Base-by-base conservation (phyloP, 768 basidiomycete species). In the Mycena sanguinolenta region DNA sequence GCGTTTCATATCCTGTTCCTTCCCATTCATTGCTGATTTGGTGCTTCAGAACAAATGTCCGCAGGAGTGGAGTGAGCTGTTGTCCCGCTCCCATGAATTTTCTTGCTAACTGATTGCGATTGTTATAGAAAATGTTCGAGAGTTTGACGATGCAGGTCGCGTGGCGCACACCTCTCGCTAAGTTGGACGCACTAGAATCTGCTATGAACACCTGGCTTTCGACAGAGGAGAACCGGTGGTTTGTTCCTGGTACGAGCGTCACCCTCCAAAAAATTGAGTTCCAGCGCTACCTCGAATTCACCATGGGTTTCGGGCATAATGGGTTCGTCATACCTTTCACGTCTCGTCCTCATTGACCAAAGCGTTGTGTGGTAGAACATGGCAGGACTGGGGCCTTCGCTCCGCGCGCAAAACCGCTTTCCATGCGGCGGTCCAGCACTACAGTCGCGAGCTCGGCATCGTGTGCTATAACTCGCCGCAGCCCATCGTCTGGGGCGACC, bases 141-240 rank as follows among this genome's bases (percentile, higher is more conserved):
- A 85, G 79, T 63, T 76, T 91, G 57, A 89, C 88, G 10, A 86
- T 94, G 84, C 91, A 93, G 76, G 84, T 95, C 28, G 88, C 89
- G 21, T 95, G 93, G 92, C 86, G 86, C 14, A 95, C 93, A 3
- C 90, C 93, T 2, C 78, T 92, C 34, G 86, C 85, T 53, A 94
- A 92, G 78, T 78, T 95, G 0, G 93, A 95, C 73, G 85, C 84
- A 28, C 85, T 95, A 7, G 91, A 93, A 76, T 84, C 85, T 64
- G 82, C 81, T 58, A 77, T 95, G 68, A 94, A 94, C 69, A 86
- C 89, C 49, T 95, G 94, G 94, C 85, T 95, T 13, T 83, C 87
- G 32, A 92, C 90, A 12, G 94, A 95, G 76, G 90, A 93, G 76
- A 92, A 94, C 74, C 84, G 93, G 25, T 94, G 93, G 93, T 94